These are phyloP conservation scores for Acanthamoeba sp. DNA, from an alignment of 208 protist species.

Conservation along the genomic window DNA sequence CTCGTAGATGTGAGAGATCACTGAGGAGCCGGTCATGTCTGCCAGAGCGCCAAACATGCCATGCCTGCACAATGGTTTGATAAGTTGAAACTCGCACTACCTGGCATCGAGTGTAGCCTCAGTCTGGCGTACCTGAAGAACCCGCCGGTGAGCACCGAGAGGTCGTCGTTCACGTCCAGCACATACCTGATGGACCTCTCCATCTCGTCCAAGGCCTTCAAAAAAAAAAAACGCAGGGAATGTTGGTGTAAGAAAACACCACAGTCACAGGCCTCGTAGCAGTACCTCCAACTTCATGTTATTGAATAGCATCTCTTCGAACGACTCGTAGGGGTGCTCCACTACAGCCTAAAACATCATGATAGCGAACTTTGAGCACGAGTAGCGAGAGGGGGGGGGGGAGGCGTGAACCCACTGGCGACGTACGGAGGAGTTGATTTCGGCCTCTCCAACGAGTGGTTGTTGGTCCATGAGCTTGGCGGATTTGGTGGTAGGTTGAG, in stretches of 20 bases:
- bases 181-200: background rate
- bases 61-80: too few relatives aligned
- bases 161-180: slow-evolving; percentile 13
- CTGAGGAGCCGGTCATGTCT: background rate
- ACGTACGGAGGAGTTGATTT: background rate
- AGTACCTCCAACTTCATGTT: slow-evolving; percentile 7
- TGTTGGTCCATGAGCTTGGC: background rate
- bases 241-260: too few relatives aligned
- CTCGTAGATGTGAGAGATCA: slow-evolving; percentile 18
- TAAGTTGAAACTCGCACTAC: too few relatives aligned
- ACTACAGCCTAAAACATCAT: background rate
- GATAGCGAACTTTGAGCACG: too few relatives aligned
- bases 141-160: background rate
- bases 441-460: background rate
- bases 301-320: background rate
- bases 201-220: background rate
- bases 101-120: too few relatives aligned
- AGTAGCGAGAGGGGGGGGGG: too few relatives aligned
- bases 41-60: slow-evolving; percentile 25
- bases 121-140: slow-evolving; percentile 5
- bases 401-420: background rate
- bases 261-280: too few relatives aligned
- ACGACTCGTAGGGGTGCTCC: slow-evolving; percentile 24
- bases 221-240: too few relatives aligned
- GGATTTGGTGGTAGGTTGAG: background rate